Evolutionary conservation across 495 filamentous ascomycete species (phyloP).

Genomic region (Aspergillus affinis): DNA sequence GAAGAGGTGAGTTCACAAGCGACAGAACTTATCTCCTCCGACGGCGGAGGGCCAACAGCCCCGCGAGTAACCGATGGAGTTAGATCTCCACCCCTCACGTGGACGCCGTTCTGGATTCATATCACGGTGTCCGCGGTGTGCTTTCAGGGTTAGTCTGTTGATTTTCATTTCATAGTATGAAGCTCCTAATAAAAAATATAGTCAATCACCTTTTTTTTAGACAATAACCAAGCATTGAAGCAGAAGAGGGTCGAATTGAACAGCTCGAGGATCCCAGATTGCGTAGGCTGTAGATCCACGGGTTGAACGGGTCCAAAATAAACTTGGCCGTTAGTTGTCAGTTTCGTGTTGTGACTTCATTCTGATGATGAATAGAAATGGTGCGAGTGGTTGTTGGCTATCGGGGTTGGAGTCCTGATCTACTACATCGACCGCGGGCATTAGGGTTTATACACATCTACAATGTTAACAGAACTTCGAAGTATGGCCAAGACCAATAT

Average conservation of each 20-base stretch:
- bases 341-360: not conserved
- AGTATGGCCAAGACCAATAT: too few relatives aligned
- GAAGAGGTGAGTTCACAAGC: not conserved
- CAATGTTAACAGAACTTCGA: too few relatives aligned
- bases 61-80: slow-evolving; percentile 6
- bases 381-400: not conserved
- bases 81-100: slow-evolving; percentile 9
- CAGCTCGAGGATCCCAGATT: not conserved
- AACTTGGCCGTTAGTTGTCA: not conserved
- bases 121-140: not conserved
- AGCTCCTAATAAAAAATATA: too few relatives aligned
- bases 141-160: not conserved
- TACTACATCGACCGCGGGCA: not conserved
- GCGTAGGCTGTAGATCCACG: not conserved
- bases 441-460: not conserved
- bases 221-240: too few relatives aligned
- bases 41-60: not conserved
- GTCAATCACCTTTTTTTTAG: too few relatives aligned
- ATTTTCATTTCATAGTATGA: not conserved
- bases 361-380: not conserved
- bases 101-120: not conserved
- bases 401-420: not conserved
- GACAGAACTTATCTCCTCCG: too few relatives aligned
- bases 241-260: too few relatives aligned
- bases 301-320: not conserved